Evolutionary conservation across 306 rosid species (phyloP), one percentile per base, ranked within the genome.

Genomic region (Vigna reflexopilosa): DNA sequence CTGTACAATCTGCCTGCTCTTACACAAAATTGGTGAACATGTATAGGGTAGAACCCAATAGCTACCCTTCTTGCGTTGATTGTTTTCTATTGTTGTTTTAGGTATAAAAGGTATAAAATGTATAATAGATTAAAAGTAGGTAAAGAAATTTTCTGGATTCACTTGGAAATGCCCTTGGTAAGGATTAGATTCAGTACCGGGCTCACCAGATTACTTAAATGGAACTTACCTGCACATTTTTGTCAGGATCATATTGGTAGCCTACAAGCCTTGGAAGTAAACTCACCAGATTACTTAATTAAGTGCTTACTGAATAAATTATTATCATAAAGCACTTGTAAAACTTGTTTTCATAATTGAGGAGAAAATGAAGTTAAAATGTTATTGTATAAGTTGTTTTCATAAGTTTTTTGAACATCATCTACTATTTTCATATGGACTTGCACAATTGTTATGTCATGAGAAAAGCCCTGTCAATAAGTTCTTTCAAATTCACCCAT

Each of bases 161-260:
- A 17, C 62, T 19, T 17, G 40, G 62, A 61, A 49, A 48, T 48
- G 64, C n/a, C 47, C 38, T 13, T 44, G 15, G 26, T 55, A 16
- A 59, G 45, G n/a, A 59, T 58, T 19, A 47, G 40, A 78, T 78
- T 69, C 61, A 69, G 34, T 6, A 49, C 42, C 32, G 13, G 32
- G 13, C 40, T 58, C 16, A 49, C 51, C 32, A 28, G 16, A 17
- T 45, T 58, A 47, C 34, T 3, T 12, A 58, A 51, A 81, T 56
- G 47, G 82, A 67, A 42, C 68, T 19, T 82, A 92, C 98, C 97
- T 92, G 98, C 86, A 92, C 98, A 85, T 95, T 92, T 88, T 95
- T 95, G 68, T 95, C 98, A 79, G 98, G 98, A 82, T 95, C 98
- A 66, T 90, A 95, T 78, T 95, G 98, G 89, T 95, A 92, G 51